These are phyloP conservation scores for Fusarium dimerum DNA, from an alignment of 2,329 filamentous ascomycete genomes.

Conservation along the genomic window DNA sequence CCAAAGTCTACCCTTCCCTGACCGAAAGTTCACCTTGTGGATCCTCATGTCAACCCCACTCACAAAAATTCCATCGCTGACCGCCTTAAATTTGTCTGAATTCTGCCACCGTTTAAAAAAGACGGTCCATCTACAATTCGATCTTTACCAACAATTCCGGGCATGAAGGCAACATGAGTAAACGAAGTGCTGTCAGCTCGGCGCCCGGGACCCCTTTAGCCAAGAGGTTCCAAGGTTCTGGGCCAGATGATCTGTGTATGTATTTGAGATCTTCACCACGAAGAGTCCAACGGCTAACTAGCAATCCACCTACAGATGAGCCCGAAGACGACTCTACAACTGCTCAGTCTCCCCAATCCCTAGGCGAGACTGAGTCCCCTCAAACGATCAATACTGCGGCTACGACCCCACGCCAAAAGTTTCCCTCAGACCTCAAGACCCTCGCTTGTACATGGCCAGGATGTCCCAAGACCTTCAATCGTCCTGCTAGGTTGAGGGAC, in stretches of 20 bases:
- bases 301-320: conserved; percentile 27
- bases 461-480: conserved; percentile 84
- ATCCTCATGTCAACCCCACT: conserved; percentile 31
- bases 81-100: conserved; percentile 34
- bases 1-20: conserved; percentile 3
- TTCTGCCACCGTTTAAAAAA: conserved; percentile 34
- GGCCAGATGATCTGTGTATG: conserved; percentile 26
- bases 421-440: conserved; percentile 74
- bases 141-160: neutral
- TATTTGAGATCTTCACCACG: neutral
- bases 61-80: conserved; percentile 30
- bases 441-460: conserved; percentile 72
- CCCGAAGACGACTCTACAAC: conserved; percentile 36
- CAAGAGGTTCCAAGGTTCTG: conserved; percentile 28
- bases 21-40: conserved; percentile 13
- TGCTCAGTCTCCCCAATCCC: conserved; percentile 36
- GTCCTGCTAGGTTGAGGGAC: conserved; percentile 75
- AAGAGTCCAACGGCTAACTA: conserved; percentile 8
- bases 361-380: conserved; percentile 33
- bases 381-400: conserved; percentile 33
- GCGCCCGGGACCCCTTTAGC: conserved; percentile 24
- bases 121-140: conserved; percentile 8
- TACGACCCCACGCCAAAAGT: conserved; percentile 50
- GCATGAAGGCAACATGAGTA: conserved; percentile 35
- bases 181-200: conserved; percentile 32